These are phyloP conservation scores for Chaetomiaceae sp. DNA, from an alignment of 2,329 filamentous ascomycete genomes.

Conservation along the genomic window DNA sequence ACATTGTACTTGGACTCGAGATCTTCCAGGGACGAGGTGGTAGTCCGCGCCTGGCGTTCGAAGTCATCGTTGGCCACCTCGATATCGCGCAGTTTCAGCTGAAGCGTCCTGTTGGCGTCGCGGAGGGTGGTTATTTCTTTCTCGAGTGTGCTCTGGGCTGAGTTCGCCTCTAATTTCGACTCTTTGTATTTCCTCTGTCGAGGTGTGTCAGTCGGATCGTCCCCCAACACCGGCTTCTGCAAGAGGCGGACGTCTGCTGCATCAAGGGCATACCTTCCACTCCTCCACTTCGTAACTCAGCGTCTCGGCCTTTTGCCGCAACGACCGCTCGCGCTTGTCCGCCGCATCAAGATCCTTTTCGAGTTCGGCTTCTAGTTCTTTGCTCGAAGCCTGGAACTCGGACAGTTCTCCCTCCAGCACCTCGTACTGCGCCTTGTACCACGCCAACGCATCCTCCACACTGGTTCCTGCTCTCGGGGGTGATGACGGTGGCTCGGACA, in stretches of 20 bases:
- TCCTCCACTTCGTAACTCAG: slow-evolving; percentile 89
- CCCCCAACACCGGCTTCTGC: background rate
- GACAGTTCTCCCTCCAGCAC: slow-evolving; percentile 84
- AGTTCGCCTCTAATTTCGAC: slow-evolving; percentile 80
- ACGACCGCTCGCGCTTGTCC: slow-evolving; percentile 81
- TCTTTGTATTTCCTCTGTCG: slow-evolving; percentile 89
- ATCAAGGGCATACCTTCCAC: slow-evolving; percentile 66
- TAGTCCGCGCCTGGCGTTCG: slow-evolving; percentile 92
- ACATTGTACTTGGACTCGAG: slow-evolving; percentile 96
- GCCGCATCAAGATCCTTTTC: slow-evolving; percentile 95
- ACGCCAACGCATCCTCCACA: slow-evolving; percentile 73
- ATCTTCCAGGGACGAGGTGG: slow-evolving; percentile 91
- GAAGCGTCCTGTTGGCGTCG: slow-evolving; percentile 75
- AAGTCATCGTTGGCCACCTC: slow-evolving; percentile 99
- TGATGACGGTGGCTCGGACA: slow-evolving; percentile 60
- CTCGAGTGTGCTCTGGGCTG: slow-evolving; percentile 79
- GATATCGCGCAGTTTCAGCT: slow-evolving; percentile 83
- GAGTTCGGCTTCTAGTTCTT: slow-evolving; percentile 88
- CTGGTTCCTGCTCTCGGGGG: slow-evolving; percentile 52
- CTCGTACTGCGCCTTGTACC: slow-evolving; percentile 96
- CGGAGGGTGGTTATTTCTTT: slow-evolving; percentile 93
- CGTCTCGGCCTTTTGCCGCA: slow-evolving; percentile 83
- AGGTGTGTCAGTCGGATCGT: slow-evolving; percentile 18
- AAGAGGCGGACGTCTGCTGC: background rate
- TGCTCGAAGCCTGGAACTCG: slow-evolving; percentile 91